A percentile compares a stretch with the other conserved stretches of the same genome.
phyloP scores from a whole-genome alignment of 1,284 basidiomycete genomes.

The Pterulicium gracile region DNA sequence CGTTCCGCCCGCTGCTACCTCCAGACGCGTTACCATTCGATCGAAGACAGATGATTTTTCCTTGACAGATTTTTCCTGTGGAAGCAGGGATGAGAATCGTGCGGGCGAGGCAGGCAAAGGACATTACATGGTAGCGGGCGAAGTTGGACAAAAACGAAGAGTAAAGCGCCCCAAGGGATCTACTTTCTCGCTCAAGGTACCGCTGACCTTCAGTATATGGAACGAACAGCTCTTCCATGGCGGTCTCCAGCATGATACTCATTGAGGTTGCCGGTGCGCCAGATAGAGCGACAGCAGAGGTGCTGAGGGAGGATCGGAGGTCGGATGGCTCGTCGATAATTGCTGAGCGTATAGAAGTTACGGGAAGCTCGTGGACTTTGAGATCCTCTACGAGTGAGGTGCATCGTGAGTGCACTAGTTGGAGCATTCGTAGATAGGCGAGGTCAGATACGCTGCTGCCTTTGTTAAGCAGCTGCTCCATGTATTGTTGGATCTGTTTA shows the following conservation, averaged over 20 bases:
- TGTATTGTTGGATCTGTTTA: conserved; percentile 83
- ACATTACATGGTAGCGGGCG: conserved; percentile 80
- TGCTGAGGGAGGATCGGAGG: conserved; percentile 43
- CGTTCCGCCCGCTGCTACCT: neutral
- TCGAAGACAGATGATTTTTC: conserved; percentile 85
- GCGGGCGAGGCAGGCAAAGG: neutral
- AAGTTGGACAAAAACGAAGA: conserved; percentile 67
- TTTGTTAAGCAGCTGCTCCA: conserved; percentile 76
- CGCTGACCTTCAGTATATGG: conserved; percentile 88
- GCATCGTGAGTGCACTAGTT: conserved; percentile 78
- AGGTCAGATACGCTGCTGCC: conserved; percentile 74
- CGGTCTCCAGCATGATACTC: conserved; percentile 83
- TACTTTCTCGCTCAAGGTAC: conserved; percentile 90
- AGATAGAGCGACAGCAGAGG: conserved; percentile 28
- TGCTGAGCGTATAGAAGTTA: conserved; percentile 49
- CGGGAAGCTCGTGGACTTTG: conserved; percentile 82
- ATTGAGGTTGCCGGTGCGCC: conserved; percentile 46
- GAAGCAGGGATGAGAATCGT: conserved; percentile 9
- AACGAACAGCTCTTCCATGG: conserved; percentile 94
- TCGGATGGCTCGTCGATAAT: conserved; percentile 45
- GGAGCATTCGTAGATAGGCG: conserved; percentile 85
- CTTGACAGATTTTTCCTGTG: conserved; percentile 66
- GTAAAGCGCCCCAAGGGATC: conserved; percentile 80
- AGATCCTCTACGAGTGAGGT: conserved; percentile 83
- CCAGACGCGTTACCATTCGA: conserved; percentile 86